A percentile compares a stretch with the other conserved stretches of the same genome.
Evolutionary conservation across 345 rosid genomes (phyloP).

Genomic region (Rubroshorea leprosula): DNA sequence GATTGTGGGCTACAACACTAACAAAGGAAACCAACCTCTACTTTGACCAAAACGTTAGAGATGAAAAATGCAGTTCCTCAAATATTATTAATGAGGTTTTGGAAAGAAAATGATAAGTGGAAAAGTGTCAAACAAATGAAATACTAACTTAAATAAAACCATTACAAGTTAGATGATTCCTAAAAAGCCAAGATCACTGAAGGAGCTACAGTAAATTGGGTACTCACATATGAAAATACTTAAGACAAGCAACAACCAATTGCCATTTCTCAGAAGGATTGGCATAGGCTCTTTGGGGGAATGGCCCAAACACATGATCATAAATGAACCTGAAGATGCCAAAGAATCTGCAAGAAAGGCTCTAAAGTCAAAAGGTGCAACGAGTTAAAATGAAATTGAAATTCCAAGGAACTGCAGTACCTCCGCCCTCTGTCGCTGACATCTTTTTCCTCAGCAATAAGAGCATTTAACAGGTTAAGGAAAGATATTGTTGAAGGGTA

Average conservation of each 20-base stretch:
- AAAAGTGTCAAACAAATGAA: background rate
- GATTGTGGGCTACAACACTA: background rate
- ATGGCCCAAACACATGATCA: slow-evolving; percentile 90
- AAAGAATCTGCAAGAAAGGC: slow-evolving; percentile 58
- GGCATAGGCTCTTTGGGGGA: slow-evolving; percentile 90
- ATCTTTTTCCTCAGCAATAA: slow-evolving; percentile 86
- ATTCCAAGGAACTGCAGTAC: slow-evolving; percentile 34
- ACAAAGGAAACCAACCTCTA: background rate
- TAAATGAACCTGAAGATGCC: slow-evolving; percentile 88
- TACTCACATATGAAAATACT: slow-evolving; percentile 88
- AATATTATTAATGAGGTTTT: background rate
- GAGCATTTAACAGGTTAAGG: slow-evolving; percentile 75
- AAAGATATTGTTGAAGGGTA: slow-evolving; percentile 93
- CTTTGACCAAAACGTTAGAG: background rate
- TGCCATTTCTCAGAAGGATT: slow-evolving; percentile 97
- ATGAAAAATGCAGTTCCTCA: background rate
- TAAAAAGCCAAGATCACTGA: slow-evolving; percentile 9
- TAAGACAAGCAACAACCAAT: slow-evolving; percentile 84
- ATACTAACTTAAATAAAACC: slow-evolving; percentile 2
- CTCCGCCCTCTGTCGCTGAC: slow-evolving; percentile 81
- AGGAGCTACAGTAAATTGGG: slow-evolving; percentile 1
- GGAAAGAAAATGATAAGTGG: background rate
- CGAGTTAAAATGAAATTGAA: slow-evolving; percentile 15
- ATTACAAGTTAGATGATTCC: background rate
- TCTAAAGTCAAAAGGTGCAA: slow-evolving; percentile 17